Conservation (phyloP, 2,329 filamentous ascomycete species). For the Colletotrichum destructivum region DNA sequence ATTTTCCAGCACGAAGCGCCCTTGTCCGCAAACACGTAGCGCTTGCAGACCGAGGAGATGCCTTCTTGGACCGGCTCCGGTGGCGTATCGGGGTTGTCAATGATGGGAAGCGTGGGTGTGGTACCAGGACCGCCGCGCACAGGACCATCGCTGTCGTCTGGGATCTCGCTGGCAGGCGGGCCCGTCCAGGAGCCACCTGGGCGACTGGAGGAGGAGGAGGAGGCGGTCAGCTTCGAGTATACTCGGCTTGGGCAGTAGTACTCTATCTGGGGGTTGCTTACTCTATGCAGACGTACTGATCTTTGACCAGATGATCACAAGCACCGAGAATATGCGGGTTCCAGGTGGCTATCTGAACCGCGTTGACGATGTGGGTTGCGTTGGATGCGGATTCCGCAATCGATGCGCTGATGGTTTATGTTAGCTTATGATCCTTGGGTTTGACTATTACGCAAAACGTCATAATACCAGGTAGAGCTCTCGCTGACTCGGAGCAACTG, state of each 20-base stretch:
- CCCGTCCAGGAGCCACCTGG: slow-evolving; percentile 20
- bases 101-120: slow-evolving; percentile 30
- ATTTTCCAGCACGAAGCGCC: slow-evolving; percentile 27
- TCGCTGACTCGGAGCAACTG: slow-evolving; percentile 16
- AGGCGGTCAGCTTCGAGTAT: not conserved
- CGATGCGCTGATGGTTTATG: not conserved
- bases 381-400: slow-evolving; percentile 19
- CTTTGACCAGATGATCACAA: slow-evolving; percentile 24
- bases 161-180: slow-evolving; percentile 26
- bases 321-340: slow-evolving; percentile 36
- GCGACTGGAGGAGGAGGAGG: slow-evolving; percentile 1
- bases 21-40: slow-evolving; percentile 18
- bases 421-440: not conserved
- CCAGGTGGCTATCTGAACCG: slow-evolving; percentile 23
- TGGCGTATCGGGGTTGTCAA: slow-evolving; percentile 4
- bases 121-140: slow-evolving; percentile 37
- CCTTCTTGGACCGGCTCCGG: slow-evolving; percentile 29
- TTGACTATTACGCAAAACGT: slow-evolving; percentile 6
- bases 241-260: not conserved
- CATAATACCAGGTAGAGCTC: not conserved
- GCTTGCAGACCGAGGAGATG: slow-evolving; percentile 26
- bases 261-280: not conserved
- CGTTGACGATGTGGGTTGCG: slow-evolving; percentile 12
- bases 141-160: slow-evolving; percentile 30
- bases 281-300: slow-evolving; percentile 33